Evolutionary conservation across 352 stramenopile genomes (phyloP).

Genomic region (Detonula confervacea): DNA sequence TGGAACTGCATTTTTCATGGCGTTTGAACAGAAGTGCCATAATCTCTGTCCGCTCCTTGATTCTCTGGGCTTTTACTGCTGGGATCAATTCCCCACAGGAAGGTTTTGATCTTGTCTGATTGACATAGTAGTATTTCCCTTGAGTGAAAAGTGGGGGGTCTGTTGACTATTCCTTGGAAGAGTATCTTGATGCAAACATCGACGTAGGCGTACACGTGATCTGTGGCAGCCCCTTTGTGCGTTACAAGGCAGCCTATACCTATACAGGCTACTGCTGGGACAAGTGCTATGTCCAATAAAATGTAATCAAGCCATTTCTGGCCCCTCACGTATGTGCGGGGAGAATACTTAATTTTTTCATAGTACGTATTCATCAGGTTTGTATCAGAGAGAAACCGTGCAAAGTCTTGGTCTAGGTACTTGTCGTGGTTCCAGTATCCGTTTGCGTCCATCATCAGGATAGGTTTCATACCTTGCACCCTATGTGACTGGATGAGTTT

Average conservation of each 20-base stretch:
- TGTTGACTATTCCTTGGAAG: slow-evolving; percentile 4
- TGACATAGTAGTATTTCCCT: slow-evolving; percentile 12
- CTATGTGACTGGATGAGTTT: neutral
- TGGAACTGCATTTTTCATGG: too few species aligned
- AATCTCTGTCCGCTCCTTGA: neutral
- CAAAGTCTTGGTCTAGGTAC: neutral
- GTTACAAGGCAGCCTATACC: slow-evolving; percentile 8
- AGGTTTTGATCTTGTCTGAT: slow-evolving; percentile 8
- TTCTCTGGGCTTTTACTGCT: neutral
- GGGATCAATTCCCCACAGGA: neutral
- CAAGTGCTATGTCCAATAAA: neutral
- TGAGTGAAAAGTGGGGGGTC: neutral
- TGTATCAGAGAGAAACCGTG: neutral
- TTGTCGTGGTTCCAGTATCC: neutral
- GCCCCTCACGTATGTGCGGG: slow-evolving; percentile 7
- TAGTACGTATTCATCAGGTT: slow-evolving; percentile 4
- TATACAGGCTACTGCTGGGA: neutral
- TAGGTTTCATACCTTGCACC: neutral
- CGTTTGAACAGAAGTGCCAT: too few species aligned
- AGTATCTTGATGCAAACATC: neutral
- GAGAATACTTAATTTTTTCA: neutral
- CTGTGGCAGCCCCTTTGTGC: slow-evolving; percentile 5
- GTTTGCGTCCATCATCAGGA: slow-evolving; percentile 42
- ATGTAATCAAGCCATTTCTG: slow-evolving; percentile 10
- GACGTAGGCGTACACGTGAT: slow-evolving; percentile 8